Conservation (phyloP, 371 early-diverging fungal genomes). For the Saksenaea oblongispora region DNA sequence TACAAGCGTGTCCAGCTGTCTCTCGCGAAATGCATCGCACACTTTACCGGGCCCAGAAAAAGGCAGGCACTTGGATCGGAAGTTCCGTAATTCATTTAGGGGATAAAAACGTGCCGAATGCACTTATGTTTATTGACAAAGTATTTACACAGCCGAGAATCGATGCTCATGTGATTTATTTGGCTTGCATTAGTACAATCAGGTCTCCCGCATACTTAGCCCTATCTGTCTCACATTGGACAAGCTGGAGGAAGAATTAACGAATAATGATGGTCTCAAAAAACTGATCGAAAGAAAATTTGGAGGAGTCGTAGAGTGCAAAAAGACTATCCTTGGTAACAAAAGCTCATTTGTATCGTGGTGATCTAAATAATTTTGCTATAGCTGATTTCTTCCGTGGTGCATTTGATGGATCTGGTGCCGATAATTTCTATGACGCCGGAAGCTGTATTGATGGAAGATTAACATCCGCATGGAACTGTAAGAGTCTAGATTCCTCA, state of each 20-base stretch:
- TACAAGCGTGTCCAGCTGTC: conserved; percentile 81
- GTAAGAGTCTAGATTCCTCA: conserved; percentile 36
- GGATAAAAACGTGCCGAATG: conserved; percentile 90
- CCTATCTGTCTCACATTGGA: conserved; percentile 84
- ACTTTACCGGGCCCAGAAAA: conserved; percentile 83
- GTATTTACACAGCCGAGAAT: conserved; percentile 20
- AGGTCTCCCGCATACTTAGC: conserved; percentile 90
- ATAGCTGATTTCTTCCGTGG: conserved; percentile 89
- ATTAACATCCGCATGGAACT: conserved; percentile 94
- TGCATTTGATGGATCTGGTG: conserved; percentile 97
- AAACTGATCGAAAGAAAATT: conserved; percentile 71
- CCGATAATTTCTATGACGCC: conserved; percentile 93
- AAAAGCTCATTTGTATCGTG: background rate
- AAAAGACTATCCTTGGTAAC: conserved; percentile 69
- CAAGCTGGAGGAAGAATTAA: conserved; percentile 66
- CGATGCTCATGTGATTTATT: background rate
- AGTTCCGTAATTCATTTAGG: conserved; percentile 95
- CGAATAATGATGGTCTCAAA: conserved; percentile 55
- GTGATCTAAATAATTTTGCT: background rate
- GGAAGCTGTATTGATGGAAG: conserved; percentile 98
- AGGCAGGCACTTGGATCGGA: conserved; percentile 92
- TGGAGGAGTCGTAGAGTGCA: conserved; percentile 62
- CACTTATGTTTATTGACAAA: conserved; percentile 96
- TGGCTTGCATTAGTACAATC: conserved; percentile 73
- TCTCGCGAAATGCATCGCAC: conserved; percentile 88